phyloP scores from a whole-genome alignment of 352 stramenopile species.

The Discostella stelligera region DNA sequence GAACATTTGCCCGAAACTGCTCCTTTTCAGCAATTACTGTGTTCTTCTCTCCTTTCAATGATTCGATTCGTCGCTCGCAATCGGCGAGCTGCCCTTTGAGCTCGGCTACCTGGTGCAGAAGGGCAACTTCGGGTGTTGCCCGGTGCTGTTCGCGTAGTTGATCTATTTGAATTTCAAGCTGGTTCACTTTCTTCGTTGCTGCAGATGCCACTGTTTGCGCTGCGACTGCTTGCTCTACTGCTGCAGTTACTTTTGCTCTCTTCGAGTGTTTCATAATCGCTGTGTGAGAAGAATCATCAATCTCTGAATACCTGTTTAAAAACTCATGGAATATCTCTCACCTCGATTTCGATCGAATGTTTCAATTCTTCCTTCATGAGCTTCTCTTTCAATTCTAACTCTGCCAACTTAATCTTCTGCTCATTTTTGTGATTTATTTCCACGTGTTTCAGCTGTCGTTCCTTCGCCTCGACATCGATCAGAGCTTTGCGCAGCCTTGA shows the following conservation, averaged over 20 bases:
- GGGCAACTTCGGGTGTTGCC: slow-evolving; percentile 41
- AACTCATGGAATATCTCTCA: slow-evolving; percentile 7
- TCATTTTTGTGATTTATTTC: slow-evolving; percentile 39
- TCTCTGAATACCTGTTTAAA: neutral
- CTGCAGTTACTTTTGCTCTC: slow-evolving; percentile 41
- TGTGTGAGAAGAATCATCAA: slow-evolving; percentile 6
- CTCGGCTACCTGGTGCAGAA: slow-evolving; percentile 44
- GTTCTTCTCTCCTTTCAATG: slow-evolving; percentile 37
- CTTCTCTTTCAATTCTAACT: slow-evolving; percentile 49
- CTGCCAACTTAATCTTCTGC: slow-evolving; percentile 41
- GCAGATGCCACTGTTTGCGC: slow-evolving; percentile 28
- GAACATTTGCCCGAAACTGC: slow-evolving; percentile 48
- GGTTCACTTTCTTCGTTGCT: slow-evolving; percentile 41
- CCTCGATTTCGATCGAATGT: slow-evolving; percentile 51
- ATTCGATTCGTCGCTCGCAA: slow-evolving; percentile 45
- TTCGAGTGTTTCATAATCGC: slow-evolving; percentile 8
- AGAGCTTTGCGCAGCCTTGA: slow-evolving; percentile 42
- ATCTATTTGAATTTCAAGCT: slow-evolving; percentile 47
- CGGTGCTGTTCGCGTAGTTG: slow-evolving; percentile 39
- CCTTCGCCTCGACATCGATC: slow-evolving; percentile 48
- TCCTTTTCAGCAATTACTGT: slow-evolving; percentile 44
- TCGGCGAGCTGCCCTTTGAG: slow-evolving; percentile 49
- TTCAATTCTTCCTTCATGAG: slow-evolving; percentile 51
- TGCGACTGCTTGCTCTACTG: slow-evolving; percentile 32
- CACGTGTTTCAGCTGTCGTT: slow-evolving; percentile 39